These are phyloP conservation scores for Dissophora globulifera DNA, from an alignment of 192 early-diverging fungal species.

Conservation along the genomic window DNA sequence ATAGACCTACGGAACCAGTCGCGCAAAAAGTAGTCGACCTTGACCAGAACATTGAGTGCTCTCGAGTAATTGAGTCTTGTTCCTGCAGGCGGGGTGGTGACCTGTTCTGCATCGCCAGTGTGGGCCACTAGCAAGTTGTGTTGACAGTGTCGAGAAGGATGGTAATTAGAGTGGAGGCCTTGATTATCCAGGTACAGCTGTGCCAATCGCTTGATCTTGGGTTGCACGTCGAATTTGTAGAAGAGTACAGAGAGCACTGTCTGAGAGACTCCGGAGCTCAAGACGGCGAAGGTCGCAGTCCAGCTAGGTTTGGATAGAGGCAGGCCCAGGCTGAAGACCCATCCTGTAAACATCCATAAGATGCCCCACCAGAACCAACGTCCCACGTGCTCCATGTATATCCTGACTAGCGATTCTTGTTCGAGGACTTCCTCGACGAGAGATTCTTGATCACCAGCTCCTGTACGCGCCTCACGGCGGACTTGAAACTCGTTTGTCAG, in stretches of 20 bases:
- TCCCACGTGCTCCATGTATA: constrained; percentile 20
- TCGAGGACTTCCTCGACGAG: constrained; percentile 27
- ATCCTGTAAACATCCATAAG: constrained; percentile 40
- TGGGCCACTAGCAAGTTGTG: constrained; percentile 14
- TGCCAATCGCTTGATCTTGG: constrained; percentile 24
- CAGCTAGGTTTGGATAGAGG: constrained; percentile 68
- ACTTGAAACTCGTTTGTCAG: constrained; percentile 22
- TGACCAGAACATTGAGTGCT: constrained; percentile 15
- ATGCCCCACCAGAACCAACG: constrained; percentile 49
- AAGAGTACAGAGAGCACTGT: constrained; percentile 47
- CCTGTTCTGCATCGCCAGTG: neutral
- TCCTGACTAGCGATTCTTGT: constrained; percentile 22
- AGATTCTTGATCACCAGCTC: neutral
- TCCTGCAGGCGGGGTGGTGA: neutral
- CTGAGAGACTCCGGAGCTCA: constrained; percentile 49
- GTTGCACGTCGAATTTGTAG: constrained; percentile 56
- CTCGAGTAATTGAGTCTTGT: constrained; percentile 15
- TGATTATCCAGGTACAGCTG: constrained; percentile 33
- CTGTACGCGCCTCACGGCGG: neutral
- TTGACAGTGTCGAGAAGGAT: no score
- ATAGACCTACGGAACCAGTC: constrained; percentile 41
- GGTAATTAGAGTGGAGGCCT: neutral
- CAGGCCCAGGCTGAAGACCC: constrained; percentile 47
- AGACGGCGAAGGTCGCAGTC: constrained; percentile 64
- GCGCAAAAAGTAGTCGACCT: constrained; percentile 32